Conservation (phyloP, 2,329 filamentous ascomycete species). For the Sporothrix euskadiensis region DNA sequence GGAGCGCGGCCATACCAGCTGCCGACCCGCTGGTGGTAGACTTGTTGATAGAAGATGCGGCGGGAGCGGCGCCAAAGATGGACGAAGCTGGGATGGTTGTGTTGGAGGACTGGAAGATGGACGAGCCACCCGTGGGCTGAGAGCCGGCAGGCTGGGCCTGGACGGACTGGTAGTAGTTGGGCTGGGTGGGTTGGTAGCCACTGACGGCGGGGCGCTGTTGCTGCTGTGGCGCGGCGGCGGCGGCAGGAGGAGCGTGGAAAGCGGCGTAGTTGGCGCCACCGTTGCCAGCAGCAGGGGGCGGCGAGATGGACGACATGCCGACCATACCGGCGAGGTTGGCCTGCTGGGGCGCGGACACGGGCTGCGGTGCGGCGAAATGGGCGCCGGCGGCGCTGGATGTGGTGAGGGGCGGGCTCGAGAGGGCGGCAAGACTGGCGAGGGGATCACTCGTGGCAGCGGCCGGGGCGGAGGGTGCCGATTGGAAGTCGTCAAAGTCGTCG, state of each 20-base stretch:
- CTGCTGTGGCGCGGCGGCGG: conserved; percentile 38
- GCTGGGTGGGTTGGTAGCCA: conserved; percentile 73
- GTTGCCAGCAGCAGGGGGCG: conserved; percentile 62
- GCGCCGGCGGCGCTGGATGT: conserved; percentile 58
- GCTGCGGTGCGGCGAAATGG: conserved; percentile 79
- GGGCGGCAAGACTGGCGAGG: conserved; percentile 46
- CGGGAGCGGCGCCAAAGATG: conserved; percentile 32
- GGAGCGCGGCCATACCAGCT: conserved; percentile 36
- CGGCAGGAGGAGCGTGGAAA: conserved; percentile 51
- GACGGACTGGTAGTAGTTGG: conserved; percentile 95
- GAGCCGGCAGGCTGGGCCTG: conserved; percentile 38
- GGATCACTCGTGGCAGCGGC: conserved; percentile 10
- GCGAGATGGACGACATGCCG: conserved; percentile 77
- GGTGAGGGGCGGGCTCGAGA: conserved; percentile 49
- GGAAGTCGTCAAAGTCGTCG: conserved; percentile 97
- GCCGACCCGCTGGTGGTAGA: conserved; percentile 25
- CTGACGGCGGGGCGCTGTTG: conserved; percentile 42
- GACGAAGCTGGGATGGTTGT: conserved; percentile 24
- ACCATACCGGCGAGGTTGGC: conserved; percentile 79
- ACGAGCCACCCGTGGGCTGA: conserved; percentile 34
- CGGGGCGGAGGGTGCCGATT: conserved; percentile 69
- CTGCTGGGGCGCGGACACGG: conserved; percentile 78
- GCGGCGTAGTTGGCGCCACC: conserved; percentile 63
- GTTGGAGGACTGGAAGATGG: conserved; percentile 27
- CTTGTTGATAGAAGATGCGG: conserved; percentile 33